These are phyloP conservation scores for Pichia cabralensis DNA, from an alignment of 805 yeast genomes.

Conservation along the genomic window DNA sequence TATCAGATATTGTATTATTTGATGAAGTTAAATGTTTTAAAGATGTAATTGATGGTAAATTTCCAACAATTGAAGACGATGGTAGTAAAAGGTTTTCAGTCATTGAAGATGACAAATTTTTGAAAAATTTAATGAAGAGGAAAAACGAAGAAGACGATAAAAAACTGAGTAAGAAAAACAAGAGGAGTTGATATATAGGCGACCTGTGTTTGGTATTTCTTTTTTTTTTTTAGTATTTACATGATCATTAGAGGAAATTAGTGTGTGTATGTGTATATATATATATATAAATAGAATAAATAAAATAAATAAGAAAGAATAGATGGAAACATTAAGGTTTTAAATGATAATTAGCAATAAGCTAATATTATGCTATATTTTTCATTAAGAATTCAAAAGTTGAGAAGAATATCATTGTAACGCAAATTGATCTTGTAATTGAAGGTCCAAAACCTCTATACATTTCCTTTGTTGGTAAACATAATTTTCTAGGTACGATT, in stretches of 20 bases:
- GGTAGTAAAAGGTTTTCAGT: conserved; percentile 27
- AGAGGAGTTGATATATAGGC: conserved; percentile 14
- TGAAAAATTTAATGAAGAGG: conserved; percentile 50
- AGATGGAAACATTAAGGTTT: conserved; percentile 45
- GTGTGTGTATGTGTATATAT: neutral
- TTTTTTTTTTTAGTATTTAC: no score
- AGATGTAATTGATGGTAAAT: conserved; percentile 22
- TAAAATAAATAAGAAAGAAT: conserved; percentile 41
- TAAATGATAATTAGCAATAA: conserved; percentile 9
- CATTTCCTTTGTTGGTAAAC: conserved; percentile 38
- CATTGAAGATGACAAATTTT: conserved; percentile 50
- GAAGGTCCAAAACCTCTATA: conserved; percentile 77
- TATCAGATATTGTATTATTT: conserved; percentile 47
- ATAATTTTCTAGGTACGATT: conserved; percentile 22
- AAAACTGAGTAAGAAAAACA: conserved; percentile 17
- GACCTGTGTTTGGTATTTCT: no score
- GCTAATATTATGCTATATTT: conserved; percentile 36
- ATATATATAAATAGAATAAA: neutral
- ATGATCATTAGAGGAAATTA: no score
- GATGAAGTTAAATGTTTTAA: conserved; percentile 46
- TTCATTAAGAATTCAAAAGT: conserved; percentile 60
- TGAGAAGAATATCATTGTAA: conserved; percentile 69
- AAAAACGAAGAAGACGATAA: conserved; percentile 23
- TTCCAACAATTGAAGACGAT: conserved; percentile 13
- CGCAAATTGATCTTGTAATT: conserved; percentile 56